Conservation (phyloP, 306 rosid genomes). For the Malus fusca region DNA sequence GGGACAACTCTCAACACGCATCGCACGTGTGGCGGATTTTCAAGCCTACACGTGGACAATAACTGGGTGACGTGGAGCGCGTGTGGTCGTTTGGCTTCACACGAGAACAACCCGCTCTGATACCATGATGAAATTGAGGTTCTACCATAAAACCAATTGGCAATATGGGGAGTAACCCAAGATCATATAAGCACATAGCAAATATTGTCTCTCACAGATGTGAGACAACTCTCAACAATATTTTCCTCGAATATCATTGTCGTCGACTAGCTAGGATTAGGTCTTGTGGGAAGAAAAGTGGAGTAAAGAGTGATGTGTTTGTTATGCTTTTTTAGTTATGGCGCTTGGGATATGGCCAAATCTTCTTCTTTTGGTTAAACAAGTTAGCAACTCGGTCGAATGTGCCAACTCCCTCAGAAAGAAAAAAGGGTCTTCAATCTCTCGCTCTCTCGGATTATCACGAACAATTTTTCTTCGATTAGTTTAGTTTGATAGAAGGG, state of each 20-base stretch:
- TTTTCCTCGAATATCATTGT: background rate
- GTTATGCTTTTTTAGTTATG: conserved; percentile 26
- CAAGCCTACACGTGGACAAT: too few relatives aligned
- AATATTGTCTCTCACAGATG: too few relatives aligned
- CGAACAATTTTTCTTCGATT: background rate
- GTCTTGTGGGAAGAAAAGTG: background rate
- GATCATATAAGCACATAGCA: too few relatives aligned
- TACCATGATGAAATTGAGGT: too few relatives aligned
- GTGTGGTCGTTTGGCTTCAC: too few relatives aligned
- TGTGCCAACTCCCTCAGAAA: conserved; percentile 5
- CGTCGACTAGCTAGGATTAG: background rate
- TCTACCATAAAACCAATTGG: too few relatives aligned
- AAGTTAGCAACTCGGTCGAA: conserved; percentile 11
- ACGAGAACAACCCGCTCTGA: too few relatives aligned
- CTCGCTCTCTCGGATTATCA: background rate
- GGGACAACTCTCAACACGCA: too few relatives aligned
- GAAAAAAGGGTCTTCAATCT: conserved; percentile 10
- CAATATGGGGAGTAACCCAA: too few relatives aligned
- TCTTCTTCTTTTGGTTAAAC: conserved; percentile 18
- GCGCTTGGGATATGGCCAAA: conserved; percentile 4
- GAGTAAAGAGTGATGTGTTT: conserved; percentile 12
- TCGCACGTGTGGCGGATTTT: too few relatives aligned
- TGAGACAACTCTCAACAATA: too few relatives aligned
- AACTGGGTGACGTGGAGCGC: too few relatives aligned
- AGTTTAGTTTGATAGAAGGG: background rate